A percentile compares a stretch with the other conserved stretches of the same genome.
Evolutionary conservation across 306 rosid genomes (phyloP).

Genomic region (Prunus dulcis): DNA sequence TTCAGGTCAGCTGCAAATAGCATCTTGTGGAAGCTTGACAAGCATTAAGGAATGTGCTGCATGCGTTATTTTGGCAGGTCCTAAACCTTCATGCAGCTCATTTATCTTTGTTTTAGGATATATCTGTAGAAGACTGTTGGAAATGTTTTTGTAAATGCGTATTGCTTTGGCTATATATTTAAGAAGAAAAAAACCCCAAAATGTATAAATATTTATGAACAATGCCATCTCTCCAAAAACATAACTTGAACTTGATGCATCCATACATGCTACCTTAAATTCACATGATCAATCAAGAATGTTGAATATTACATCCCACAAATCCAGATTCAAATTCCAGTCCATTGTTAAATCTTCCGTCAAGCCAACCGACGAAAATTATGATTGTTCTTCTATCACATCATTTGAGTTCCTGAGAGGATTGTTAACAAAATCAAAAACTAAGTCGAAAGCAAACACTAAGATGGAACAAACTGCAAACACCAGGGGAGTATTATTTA

Average conservation of each 20-base stretch:
- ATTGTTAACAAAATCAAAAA: neutral
- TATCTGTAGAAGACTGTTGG: neutral
- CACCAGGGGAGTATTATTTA: neutral
- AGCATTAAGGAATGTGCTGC: neutral
- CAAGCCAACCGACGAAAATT: neutral
- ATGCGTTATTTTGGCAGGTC: neutral
- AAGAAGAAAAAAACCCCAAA: neutral
- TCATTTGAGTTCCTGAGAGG: slow-evolving; percentile 21
- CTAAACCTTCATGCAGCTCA: neutral
- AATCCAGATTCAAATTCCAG: neutral
- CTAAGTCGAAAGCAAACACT: neutral
- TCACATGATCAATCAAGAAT: neutral
- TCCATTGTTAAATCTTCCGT: neutral
- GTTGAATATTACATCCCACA: neutral
- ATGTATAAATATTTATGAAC: neutral
- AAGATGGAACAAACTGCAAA: neutral
- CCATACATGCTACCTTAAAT: neutral
- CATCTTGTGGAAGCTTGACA: neutral
- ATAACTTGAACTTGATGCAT: neutral
- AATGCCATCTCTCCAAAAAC: neutral
- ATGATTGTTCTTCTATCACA: slow-evolving; percentile 7
- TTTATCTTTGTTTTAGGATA: neutral
- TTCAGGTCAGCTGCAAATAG: neutral
- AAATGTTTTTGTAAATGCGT: neutral
- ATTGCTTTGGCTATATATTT: too few species aligned